Base-by-base conservation (phyloP, 768 basidiomycete species). In the Boletus speciosus region DNA sequence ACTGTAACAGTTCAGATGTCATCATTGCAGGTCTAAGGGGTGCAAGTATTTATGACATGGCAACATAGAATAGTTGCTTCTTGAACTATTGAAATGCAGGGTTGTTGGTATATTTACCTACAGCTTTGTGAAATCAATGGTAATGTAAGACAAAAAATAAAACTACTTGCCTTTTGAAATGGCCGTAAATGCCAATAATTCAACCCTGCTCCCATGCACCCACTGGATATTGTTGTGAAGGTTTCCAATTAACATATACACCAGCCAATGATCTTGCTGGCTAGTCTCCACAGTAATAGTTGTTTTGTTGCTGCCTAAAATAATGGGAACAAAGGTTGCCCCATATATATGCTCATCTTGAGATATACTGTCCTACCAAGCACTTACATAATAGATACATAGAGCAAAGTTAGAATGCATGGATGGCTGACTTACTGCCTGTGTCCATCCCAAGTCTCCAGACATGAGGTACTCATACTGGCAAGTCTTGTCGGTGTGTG, bases 11-110 rank as follows among this genome's bases (percentile, higher is more conserved):
- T 21, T 52, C 42, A 0, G 69, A 66, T 19, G 47, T 61, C 0
- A 56, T 58, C 74, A 75, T 75, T 0, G 39, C 45, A 0, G 64
- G 56, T 29, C 47, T 49, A 6, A 55, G 49, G 1, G 25, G 31
- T 3, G 8, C 2, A 0, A 50, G 49, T 5, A 52, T 59, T 34
- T 0, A 67, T 44, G 51, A 37, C 61, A 65, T 57, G 7, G 43
- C 72, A 51, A 23, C 68, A 48, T 76, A 72, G 34, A 72, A 73
- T 0, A 74, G 55, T 25, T 73, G 66, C 5, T 65, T 59, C 7
- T 62, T 63, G 55, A 76, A 76, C 6, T 52, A 57, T 2, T 59
- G 58, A 39, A 66, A 73, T 6, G 44, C 4, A n/a, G 43, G 42
- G 8, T 52, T 25, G 4, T 58, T 23, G 23, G 23, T 47, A 23